Evolutionary conservation across 2,329 filamentous ascomycete species (phyloP).

Genomic region (Xylaria sp.): DNA sequence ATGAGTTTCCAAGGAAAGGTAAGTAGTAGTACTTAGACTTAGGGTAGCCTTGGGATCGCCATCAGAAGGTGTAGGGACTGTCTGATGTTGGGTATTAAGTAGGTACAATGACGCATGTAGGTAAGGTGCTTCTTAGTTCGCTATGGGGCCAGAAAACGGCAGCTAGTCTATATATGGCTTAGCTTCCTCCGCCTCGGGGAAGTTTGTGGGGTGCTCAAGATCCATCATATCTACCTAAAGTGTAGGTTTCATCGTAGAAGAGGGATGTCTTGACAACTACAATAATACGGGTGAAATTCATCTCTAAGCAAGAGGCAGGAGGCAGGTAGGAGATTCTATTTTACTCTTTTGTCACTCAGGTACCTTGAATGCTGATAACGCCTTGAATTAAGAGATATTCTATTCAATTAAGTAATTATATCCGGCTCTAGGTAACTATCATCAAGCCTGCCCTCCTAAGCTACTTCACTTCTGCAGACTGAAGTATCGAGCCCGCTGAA

Average conservation of each 20-base stretch:
- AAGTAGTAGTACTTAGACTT: not conserved
- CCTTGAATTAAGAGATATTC: no score
- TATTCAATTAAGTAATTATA: no score
- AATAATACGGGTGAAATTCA: no score
- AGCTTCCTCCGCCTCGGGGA: not conserved
- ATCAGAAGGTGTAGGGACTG: not conserved
- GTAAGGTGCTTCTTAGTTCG: not conserved
- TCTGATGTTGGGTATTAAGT: not conserved
- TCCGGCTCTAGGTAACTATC: no score
- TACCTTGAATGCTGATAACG: no score
- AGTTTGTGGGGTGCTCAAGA: not conserved
- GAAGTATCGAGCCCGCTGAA: not conserved
- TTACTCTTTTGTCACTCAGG: no score
- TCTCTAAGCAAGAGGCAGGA: no score
- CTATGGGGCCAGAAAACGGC: not conserved
- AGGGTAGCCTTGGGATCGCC: constrained; percentile 8
- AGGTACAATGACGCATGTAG: constrained; percentile 4
- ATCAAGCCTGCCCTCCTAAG: no score
- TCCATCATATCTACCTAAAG: no score
- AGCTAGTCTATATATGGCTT: not conserved
- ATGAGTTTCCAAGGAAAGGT: constrained; percentile 71
- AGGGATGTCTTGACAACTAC: not conserved
- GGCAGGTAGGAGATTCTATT: no score
- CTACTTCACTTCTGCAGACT: not conserved
- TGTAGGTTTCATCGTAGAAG: not conserved